phyloP scores from a whole-genome alignment of 768 basidiomycete species.

The Hygrophorus pudorinus region DNA sequence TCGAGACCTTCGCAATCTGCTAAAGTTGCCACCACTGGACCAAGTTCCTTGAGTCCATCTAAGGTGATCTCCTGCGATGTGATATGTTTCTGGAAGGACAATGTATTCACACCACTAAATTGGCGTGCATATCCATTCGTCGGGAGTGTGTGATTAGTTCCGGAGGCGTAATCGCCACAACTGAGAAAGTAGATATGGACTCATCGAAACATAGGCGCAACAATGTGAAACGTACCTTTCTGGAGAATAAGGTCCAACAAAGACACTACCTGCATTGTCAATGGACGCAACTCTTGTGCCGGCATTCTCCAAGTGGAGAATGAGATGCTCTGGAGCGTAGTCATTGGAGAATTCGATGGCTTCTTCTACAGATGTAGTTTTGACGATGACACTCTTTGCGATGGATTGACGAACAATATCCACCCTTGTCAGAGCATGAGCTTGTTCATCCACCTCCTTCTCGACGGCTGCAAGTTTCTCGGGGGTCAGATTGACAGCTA shows the following conservation, averaged over 20 bases:
- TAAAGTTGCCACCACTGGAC: conserved; percentile 79
- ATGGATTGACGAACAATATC: conserved; percentile 88
- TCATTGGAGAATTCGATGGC: conserved; percentile 90
- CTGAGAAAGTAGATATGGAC: conserved; percentile 29
- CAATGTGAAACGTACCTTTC: conserved; percentile 63
- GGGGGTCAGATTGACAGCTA: conserved; percentile 60
- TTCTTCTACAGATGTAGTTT: conserved; percentile 52
- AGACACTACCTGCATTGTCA: conserved; percentile 92
- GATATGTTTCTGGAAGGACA: conserved; percentile 97
- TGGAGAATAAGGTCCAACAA: conserved; percentile 90
- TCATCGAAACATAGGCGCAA: background rate
- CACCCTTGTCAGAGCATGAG: conserved; percentile 75
- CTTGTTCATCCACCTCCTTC: conserved; percentile 77
- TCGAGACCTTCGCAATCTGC: conserved; percentile 93
- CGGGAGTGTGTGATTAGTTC: conserved; percentile 96
- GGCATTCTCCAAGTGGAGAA: conserved; percentile 77
- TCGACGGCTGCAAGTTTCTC: conserved; percentile 68
- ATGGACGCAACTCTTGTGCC: conserved; percentile 51
- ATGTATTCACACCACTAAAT: conserved; percentile 96
- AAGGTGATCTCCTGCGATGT: conserved; percentile 89
- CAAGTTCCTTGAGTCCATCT: conserved; percentile 66
- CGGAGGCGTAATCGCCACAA: conserved; percentile 97
- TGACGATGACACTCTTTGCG: conserved; percentile 83
- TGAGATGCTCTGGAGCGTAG: conserved; percentile 97
- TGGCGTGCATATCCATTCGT: conserved; percentile 96